A percentile compares a stretch with the other conserved stretches of the same genome.
Conservation (phyloP, 805 yeast genomes). For the Metschnikowia shivogae region DNA sequence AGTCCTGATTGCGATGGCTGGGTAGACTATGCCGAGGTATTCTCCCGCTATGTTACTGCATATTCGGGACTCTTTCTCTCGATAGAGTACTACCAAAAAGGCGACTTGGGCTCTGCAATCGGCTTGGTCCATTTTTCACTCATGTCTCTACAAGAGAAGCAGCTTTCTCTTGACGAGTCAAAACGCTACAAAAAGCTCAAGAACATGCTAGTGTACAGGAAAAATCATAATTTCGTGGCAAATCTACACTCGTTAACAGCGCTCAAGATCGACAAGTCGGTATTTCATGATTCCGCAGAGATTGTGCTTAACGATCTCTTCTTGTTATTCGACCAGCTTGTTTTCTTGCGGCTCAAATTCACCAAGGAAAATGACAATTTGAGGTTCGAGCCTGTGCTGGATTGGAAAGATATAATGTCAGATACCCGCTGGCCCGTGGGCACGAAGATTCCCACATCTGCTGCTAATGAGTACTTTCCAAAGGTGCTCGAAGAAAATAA, state of each 20-base stretch:
- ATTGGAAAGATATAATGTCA: slow-evolving; percentile 31
- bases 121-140: slow-evolving; percentile 40
- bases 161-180: slow-evolving; percentile 1
- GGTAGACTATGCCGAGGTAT: slow-evolving; percentile 28
- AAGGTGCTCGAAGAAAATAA: neutral
- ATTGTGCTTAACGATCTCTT: slow-evolving; percentile 34
- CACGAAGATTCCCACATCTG: slow-evolving; percentile 30
- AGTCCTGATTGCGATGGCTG: slow-evolving; percentile 18
- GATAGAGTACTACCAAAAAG: slow-evolving; percentile 43
- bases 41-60: slow-evolving; percentile 36
- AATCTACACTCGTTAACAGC: slow-evolving; percentile 33
- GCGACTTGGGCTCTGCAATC: slow-evolving; percentile 43
- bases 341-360: slow-evolving; percentile 37
- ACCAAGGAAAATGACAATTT: slow-evolving; percentile 41
- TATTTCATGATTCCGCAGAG: slow-evolving; percentile 32
- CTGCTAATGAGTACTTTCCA: slow-evolving; percentile 25
- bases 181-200: slow-evolving; percentile 18
- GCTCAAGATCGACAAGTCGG: slow-evolving; percentile 31
- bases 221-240: slow-evolving; percentile 29
- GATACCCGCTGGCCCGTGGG: slow-evolving; percentile 46
- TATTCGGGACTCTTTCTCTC: slow-evolving; percentile 44
- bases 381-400: slow-evolving; percentile 32
- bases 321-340: slow-evolving; percentile 38
- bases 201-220: slow-evolving; percentile 25
- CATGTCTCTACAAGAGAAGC: slow-evolving; percentile 34